Conservation (phyloP, 2,329 filamentous ascomycete species). For the Calonectria pteridis region DNA sequence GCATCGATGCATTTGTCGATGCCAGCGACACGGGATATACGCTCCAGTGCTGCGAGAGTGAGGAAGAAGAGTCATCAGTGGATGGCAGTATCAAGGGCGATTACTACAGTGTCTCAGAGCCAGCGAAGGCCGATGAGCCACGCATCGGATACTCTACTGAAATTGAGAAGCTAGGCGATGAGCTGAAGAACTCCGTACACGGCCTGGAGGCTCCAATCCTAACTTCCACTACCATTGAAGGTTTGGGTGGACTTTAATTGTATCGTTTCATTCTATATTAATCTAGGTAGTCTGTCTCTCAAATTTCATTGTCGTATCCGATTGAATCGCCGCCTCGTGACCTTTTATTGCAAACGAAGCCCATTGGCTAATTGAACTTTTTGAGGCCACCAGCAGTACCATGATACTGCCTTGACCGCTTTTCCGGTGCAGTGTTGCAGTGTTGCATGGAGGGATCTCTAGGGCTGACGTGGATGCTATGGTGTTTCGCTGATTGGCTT, state of each 20-base stretch:
- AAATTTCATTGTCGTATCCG: neutral
- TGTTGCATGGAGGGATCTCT: neutral
- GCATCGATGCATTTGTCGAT: constrained; percentile 78
- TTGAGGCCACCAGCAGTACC: neutral
- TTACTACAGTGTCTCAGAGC: neutral
- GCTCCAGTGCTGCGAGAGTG: constrained; percentile 37
- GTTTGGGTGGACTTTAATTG: neutral
- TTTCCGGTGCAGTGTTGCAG: too few species aligned
- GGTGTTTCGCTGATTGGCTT: neutral
- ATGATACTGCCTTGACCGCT: neutral
- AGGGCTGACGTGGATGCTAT: neutral
- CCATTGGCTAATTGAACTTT: neutral
- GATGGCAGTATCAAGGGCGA: neutral
- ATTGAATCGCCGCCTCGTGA: neutral
- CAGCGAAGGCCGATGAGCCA: neutral
- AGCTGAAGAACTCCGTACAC: neutral
- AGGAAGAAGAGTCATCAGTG: neutral
- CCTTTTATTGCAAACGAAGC: neutral
- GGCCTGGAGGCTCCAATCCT: neutral
- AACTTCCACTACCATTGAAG: neutral
- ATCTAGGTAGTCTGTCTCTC: neutral
- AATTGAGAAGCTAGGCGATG: neutral
- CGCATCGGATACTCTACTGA: neutral
- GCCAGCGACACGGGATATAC: constrained; percentile 74
- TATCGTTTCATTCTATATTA: neutral